phyloP scores from a whole-genome alignment of 164 flowering plant genomes.

The Magnolia sinica region DNA sequence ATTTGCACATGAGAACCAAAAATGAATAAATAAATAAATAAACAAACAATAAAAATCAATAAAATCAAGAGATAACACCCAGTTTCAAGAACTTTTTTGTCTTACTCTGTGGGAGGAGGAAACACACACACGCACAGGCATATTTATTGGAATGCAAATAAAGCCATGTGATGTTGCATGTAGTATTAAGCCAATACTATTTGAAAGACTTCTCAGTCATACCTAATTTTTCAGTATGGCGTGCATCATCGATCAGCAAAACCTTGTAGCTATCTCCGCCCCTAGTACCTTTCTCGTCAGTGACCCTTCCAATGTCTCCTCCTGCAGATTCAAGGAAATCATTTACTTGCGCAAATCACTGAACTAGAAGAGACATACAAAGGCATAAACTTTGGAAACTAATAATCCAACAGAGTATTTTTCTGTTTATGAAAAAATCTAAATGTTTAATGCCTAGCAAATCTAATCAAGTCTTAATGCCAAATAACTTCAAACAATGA shows the following conservation, averaged over 20 bases:
- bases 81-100: not conserved
- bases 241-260: slow-evolving; percentile 37
- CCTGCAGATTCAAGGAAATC: slow-evolving; percentile 22
- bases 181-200: not conserved
- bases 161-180: not conserved
- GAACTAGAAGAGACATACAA: not conserved
- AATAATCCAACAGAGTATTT: no score
- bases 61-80: not conserved
- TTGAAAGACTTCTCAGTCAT: not conserved
- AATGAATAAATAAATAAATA: no score
- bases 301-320: slow-evolving; percentile 37
- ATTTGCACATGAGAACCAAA: not conserved
- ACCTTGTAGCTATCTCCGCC: slow-evolving; percentile 47
- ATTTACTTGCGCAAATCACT: not conserved
- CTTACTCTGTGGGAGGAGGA: not conserved
- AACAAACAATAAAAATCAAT: no score
- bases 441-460: no score
- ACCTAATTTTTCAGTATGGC: slow-evolving; percentile 42
- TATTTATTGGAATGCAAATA: not conserved
- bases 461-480: not conserved
- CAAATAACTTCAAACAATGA: no score
- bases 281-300: slow-evolving; percentile 23
- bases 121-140: not conserved
- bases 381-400: not conserved
- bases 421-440: not conserved